Evolutionary conservation across 768 basidiomycete genomes (phyloP).

Genomic region (Amanita subjunquillea): DNA sequence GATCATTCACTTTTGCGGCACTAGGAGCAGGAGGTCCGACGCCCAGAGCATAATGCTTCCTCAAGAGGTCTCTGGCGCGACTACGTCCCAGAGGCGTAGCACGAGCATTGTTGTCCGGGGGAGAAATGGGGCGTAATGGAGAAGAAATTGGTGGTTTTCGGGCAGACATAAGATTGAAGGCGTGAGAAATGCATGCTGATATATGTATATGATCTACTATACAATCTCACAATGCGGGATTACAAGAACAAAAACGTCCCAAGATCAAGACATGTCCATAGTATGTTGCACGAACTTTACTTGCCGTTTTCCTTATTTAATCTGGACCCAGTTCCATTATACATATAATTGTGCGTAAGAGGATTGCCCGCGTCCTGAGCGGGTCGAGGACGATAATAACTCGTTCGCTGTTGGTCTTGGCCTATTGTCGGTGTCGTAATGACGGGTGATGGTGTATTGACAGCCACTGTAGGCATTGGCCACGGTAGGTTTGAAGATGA

Average conservation of each 20-base stretch:
- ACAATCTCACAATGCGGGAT: not conserved
- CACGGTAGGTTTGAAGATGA: slow-evolving; percentile 35
- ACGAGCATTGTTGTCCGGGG: not conserved
- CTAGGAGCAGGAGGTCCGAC: slow-evolving; percentile 59
- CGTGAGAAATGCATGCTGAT: not conserved
- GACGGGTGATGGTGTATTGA: slow-evolving; percentile 45
- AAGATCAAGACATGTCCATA: slow-evolving; percentile 2
- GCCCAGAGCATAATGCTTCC: slow-evolving; percentile 83
- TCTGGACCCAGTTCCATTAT: slow-evolving; percentile 23
- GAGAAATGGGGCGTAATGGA: slow-evolving; percentile 33
- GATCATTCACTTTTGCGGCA: slow-evolving; percentile 49
- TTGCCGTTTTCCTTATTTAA: slow-evolving; percentile 23
- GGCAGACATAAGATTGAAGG: slow-evolving; percentile 6
- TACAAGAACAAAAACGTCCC: slow-evolving; percentile 2
- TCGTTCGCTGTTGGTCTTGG: slow-evolving; percentile 33
- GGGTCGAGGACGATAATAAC: slow-evolving; percentile 47
- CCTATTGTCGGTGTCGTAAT: slow-evolving; percentile 26
- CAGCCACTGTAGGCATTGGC: slow-evolving; percentile 69
- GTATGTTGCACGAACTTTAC: slow-evolving; percentile 5
- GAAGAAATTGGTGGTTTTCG: slow-evolving; percentile 22
- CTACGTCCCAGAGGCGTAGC: slow-evolving; percentile 31
- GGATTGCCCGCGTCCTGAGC: slow-evolving; percentile 8
- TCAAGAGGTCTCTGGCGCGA: slow-evolving; percentile 64
- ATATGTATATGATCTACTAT: not conserved
- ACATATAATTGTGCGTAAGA: slow-evolving; percentile 33